Percentiles rank a stretch among this genome's conserved stretches.
These are phyloP conservation scores for Talaromyces sp. DNA, from an alignment of 2,329 filamentous ascomycete genomes.

Conservation along the genomic window DNA sequence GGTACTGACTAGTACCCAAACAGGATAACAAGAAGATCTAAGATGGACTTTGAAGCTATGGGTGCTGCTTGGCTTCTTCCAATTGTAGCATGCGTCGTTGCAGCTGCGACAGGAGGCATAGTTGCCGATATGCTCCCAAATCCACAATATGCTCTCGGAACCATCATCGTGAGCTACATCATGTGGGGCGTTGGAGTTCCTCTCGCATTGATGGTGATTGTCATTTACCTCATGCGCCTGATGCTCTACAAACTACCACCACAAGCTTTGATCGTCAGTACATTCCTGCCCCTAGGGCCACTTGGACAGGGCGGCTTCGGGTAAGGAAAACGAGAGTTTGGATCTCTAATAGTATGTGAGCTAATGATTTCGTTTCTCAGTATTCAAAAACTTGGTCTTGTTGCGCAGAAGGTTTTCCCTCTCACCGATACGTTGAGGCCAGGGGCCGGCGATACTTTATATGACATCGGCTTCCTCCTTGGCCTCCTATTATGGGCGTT, in stretches of 20 bases:
- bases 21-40: constrained; percentile 28
- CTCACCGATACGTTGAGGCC: not conserved
- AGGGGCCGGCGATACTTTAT: not conserved
- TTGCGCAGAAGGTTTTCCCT: not conserved
- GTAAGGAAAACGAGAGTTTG: no score
- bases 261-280: constrained; percentile 68
- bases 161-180: constrained; percentile 67
- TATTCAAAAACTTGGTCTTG: not conserved
- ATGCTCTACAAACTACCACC: constrained; percentile 69
- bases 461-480: not conserved
- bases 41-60: constrained; percentile 56
- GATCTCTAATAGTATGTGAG: no score
- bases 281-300: constrained; percentile 69
- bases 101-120: constrained; percentile 65
- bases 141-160: constrained; percentile 61
- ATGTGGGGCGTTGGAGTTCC: constrained; percentile 69
- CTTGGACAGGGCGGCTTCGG: constrained; percentile 68
- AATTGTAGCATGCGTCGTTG: constrained; percentile 69
- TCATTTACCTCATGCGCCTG: constrained; percentile 71
- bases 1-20: not conserved
- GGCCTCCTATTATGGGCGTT: not conserved
- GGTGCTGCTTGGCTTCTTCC: constrained; percentile 69
- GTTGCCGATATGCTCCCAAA: constrained; percentile 63
- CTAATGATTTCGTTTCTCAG: not conserved
- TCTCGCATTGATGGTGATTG: constrained; percentile 65